Evolutionary conservation across 2,329 filamentous ascomycete genomes (phyloP), one percentile per base, ranked within the genome.

Genomic region (Aphanoascus verrucosus): DNA sequence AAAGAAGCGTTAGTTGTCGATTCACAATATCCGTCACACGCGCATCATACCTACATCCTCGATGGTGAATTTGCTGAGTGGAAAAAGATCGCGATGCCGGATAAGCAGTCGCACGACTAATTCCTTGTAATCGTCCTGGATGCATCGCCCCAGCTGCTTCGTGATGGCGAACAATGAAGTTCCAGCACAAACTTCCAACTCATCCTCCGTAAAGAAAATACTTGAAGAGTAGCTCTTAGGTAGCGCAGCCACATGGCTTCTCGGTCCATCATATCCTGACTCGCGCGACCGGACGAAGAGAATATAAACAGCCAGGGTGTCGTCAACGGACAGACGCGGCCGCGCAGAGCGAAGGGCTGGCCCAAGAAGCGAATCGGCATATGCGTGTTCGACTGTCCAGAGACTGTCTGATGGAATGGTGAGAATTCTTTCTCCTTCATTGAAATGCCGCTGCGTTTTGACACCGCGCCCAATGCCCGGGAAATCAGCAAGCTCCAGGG

Each of bases 271-370:
- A 55, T 67, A 68, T 57, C 63, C 63, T 48, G 61, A 62, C 55
- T 63, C 60, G 46, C 65, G 63, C 57, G 64, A 67, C 56, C 61
- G 60, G 53, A 68, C 60, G 58, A 68, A 65, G 58, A 68, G 64
- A 56, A 68, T 51, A 58, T 68, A 63, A 20, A 61, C 57, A 47
- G 64, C 65, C 49, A 68, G 61, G 45, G 60, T 64, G 55, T 67
- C 65, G 55, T 68, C 64, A 49, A 65, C 60, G 48, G 66, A 66
- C 54, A 67, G 61, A 45, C 64, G 60, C 52, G 63, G 65, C 53
- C 57, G 60, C 52, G 51, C 51, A 59, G 63, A 64, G 58, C 59
- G 60, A 61, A 69, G 61, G 49, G 57, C 62, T 52, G 62, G 62
- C 20, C 64, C 62, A 50, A 68, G 63, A 60, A 67, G 58, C 32